phyloP scores from a whole-genome alignment of 306 rosid species.

The Purshia tridentata region DNA sequence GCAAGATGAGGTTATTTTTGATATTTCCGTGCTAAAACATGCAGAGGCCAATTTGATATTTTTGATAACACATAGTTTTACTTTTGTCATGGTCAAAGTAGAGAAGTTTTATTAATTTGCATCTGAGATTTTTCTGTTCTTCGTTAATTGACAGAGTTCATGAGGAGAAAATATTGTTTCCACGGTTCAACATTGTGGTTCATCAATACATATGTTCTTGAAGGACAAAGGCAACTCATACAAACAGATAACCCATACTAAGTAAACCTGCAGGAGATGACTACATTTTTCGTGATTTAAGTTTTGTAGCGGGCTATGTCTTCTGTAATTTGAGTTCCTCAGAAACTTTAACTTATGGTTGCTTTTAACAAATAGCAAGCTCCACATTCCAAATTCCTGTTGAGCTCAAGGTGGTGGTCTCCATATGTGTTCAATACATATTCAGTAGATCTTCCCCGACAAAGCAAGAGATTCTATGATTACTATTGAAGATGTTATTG shows the following conservation, averaged over 20 bases:
- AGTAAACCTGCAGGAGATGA: slow-evolving; percentile 3
- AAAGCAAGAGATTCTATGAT: not conserved
- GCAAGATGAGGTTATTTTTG: slow-evolving; percentile 33
- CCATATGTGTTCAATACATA: slow-evolving; percentile 3
- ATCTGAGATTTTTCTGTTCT: slow-evolving; percentile 11
- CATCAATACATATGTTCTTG: not conserved
- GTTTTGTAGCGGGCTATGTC: slow-evolving; percentile 11
- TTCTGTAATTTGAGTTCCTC: slow-evolving; percentile 14
- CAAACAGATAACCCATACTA: not conserved
- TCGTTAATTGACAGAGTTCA: slow-evolving; percentile 2
- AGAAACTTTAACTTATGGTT: not conserved
- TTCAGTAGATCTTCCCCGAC: not conserved
- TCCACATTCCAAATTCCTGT: not conserved
- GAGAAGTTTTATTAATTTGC: not conserved
- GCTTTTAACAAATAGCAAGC: not conserved
- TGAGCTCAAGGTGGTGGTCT: not conserved
- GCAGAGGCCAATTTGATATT: not conserved
- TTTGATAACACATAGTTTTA: not conserved
- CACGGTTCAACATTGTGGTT: not conserved
- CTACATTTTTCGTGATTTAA: not conserved
- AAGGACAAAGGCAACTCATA: slow-evolving; percentile 8
- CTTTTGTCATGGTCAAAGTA: not conserved
- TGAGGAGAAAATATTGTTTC: not conserved
- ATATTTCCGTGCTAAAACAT: not conserved
- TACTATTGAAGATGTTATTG: not conserved